Evolutionary conservation across 2,329 filamentous ascomycete genomes (phyloP).

Genomic region (Onygenales sp.): DNA sequence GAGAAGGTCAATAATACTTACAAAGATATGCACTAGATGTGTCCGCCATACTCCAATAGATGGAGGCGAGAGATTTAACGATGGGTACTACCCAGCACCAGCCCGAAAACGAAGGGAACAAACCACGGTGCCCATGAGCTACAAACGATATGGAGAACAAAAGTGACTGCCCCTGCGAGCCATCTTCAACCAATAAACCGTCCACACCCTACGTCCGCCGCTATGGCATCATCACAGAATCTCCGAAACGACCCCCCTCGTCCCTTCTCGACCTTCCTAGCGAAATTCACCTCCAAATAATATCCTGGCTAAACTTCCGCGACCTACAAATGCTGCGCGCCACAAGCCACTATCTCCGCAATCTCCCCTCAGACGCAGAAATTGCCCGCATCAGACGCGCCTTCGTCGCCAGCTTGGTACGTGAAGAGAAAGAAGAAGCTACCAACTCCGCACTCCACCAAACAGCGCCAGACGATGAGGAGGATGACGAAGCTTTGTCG

Average conservation of each 20-base stretch:
- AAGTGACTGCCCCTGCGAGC: not conserved
- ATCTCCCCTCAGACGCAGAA: conserved; percentile 8
- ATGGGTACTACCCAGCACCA: no score
- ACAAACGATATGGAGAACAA: no score
- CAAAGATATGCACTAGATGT: no score
- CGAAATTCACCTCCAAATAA: conserved; percentile 10
- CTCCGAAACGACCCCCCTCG: not conserved
- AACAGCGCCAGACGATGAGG: not conserved
- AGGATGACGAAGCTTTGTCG: not conserved
- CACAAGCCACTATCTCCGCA: conserved; percentile 9
- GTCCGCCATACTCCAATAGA: no score
- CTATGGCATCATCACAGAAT: no score
- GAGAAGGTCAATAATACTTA: no score
- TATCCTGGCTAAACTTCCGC: conserved; percentile 5
- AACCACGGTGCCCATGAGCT: no score
- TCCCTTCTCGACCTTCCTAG: conserved; percentile 7
- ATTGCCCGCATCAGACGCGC: conserved; percentile 3
- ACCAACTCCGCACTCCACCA: not conserved
- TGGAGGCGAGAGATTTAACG: no score
- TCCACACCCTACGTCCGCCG: no score
- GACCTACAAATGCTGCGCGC: conserved; percentile 10
- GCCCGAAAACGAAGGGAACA: no score
- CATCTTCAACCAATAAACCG: no score
- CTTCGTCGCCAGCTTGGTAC: conserved; percentile 1
- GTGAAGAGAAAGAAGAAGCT: conserved; percentile 5